Base-by-base conservation (phyloP, 164 flowering plant species). In the Tetrastigma voinierianum region DNA sequence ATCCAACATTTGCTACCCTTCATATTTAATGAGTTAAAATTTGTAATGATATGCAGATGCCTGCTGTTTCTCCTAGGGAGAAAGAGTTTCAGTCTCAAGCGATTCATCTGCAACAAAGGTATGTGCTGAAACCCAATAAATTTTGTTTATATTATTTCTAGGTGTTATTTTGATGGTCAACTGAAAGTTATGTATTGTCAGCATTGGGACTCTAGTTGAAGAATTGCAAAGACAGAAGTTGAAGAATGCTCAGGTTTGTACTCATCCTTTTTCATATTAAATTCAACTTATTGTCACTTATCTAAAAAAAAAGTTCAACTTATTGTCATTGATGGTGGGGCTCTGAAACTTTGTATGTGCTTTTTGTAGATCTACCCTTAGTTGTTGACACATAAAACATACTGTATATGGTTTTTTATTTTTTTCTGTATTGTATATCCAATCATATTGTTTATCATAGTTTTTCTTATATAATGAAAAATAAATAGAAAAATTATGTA, bases 201-300 rank as follows among this genome's bases (percentile, higher is more conserved):
- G 90, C 46, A 52, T 84, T 54, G 78, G 74, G 61, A 74, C 75
- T 71, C 64, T 83, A 49, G 73, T 71, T 21, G 90, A 82, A 68
- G 86, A 86, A 71, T 57, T 86, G 68, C 83, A 82, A 78, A 78
- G 74, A 65, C 82, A 72, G 62, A 86, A 74, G 70, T 24, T 73
- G 74, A 84, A 68, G 72, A 86, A 86, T 72, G 67, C 65, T 40
- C 82, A 83, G 87, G 90, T 84, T 20, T 70, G 69, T 71, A 59
- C 3, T 61, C 19, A 21, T 65, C 20, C 15, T 19, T 55, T 61
- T 10, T 17, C 19, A 19, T n/a, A 8, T 21, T 21, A 4, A 32
- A 7, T 32, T 32, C 40, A 32, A 32, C 6, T 32, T 4, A 32
- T 32, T 32, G 40, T 32, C 40, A 32, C n/a, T n/a, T n/a, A n/a